Percentiles rank a stretch among this genome's conserved stretches.
Conservation (phyloP, 148 eudicot species). For the Chenopodium suecicum region DNA sequence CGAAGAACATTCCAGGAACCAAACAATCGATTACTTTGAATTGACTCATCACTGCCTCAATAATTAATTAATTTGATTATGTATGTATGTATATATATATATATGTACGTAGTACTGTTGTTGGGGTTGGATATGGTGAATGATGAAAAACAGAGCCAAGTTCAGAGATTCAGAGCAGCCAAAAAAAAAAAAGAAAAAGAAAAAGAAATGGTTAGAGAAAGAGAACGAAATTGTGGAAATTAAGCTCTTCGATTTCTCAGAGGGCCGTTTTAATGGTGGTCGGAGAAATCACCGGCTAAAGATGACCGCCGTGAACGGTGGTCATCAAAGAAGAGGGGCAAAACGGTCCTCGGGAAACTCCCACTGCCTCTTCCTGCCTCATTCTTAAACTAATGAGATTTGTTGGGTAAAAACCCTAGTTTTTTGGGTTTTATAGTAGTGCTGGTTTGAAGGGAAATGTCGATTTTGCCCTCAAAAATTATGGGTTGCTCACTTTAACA, state of each 20-base stretch:
- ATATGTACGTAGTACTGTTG: neutral
- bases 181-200: neutral
- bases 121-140: neutral
- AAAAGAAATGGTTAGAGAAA: neutral
- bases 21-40: neutral
- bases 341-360: constrained; percentile 17
- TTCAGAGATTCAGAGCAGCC: neutral
- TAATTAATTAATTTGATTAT: neutral
- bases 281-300: constrained; percentile 24
- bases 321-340: constrained; percentile 20
- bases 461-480: neutral
- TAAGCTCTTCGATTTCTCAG: neutral
- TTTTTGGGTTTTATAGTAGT: neutral
- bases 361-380: constrained; percentile 31
- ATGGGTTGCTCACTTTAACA: too few species aligned
- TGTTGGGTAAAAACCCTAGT: neutral
- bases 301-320: neutral
- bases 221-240: neutral
- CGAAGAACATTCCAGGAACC: neutral
- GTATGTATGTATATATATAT: too few species aligned
- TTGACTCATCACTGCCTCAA: constrained; percentile 18
- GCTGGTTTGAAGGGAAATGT: neutral
- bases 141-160: neutral
- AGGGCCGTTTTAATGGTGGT: constrained; percentile 16
- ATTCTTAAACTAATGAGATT: constrained; percentile 25